Evolutionary conservation across 495 filamentous ascomycete genomes (phyloP).

Genomic region (Jackrogersella minutella): DNA sequence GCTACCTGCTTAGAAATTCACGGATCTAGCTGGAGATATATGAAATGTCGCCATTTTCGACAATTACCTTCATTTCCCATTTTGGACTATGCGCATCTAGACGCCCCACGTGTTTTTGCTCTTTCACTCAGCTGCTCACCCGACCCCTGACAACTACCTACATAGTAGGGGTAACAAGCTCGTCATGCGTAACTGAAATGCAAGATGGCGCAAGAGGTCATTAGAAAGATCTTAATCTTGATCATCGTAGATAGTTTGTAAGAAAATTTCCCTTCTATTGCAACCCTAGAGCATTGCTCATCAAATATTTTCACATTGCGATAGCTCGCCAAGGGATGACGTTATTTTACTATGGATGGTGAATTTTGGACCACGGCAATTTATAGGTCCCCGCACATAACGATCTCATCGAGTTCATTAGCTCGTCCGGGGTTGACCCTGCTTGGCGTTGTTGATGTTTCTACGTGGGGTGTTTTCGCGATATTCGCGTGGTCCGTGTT

Average conservation of each 20-base stretch:
- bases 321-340: conserved; percentile 41
- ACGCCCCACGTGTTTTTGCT: neutral
- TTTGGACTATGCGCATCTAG: neutral
- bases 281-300: conserved; percentile 10
- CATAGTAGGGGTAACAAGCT: too few relatives aligned
- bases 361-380: conserved; percentile 28
- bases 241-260: conserved; percentile 10
- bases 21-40: neutral
- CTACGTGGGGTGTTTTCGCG: neutral
- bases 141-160: neutral
- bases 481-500: neutral
- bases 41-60: neutral
- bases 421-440: conserved; percentile 13
- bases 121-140: neutral
- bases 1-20: too few relatives aligned
- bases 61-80: too few relatives aligned
- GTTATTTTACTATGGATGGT: conserved; percentile 46
- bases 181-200: conserved; percentile 15
- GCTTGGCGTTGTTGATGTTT: conserved; percentile 8
- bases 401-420: conserved; percentile 28
- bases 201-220: conserved; percentile 27
- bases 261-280: conserved; percentile 10
- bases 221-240: neutral
- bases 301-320: conserved; percentile 21
- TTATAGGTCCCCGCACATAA: conserved; percentile 37